Evolutionary conservation across 2,329 filamentous ascomycete species (phyloP).

Genomic region (Penicillium sp.): DNA sequence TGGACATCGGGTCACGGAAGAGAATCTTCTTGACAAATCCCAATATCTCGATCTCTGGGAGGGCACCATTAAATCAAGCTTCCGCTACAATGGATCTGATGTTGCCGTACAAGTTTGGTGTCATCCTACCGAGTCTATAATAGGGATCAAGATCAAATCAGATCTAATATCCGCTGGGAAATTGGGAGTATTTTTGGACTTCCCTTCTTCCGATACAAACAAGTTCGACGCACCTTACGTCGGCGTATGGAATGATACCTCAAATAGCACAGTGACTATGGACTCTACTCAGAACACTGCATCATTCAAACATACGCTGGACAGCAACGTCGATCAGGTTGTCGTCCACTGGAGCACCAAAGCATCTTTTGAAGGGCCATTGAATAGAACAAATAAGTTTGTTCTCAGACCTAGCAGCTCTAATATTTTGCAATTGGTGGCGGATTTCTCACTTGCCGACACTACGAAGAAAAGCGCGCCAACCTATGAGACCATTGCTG

Average conservation of each 20-base stretch:
- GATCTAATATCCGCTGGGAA: slow-evolving; percentile 46
- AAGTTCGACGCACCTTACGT: slow-evolving; percentile 62
- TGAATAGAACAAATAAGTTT: slow-evolving; percentile 3
- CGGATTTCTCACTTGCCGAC: background rate
- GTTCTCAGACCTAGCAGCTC: background rate
- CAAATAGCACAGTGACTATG: slow-evolving; percentile 33
- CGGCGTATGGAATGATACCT: slow-evolving; percentile 53
- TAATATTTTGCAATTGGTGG: slow-evolving; percentile 2
- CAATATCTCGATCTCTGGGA: slow-evolving; percentile 9
- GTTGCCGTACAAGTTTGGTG: slow-evolving; percentile 8
- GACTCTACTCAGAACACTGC: background rate
- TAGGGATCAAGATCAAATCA: slow-evolving; percentile 30
- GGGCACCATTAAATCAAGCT: slow-evolving; percentile 4
- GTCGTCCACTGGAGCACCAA: background rate
- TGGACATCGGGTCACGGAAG: slow-evolving; percentile 45
- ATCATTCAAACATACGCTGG: slow-evolving; percentile 5
- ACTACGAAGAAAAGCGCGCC: background rate
- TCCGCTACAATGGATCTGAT: slow-evolving; percentile 5
- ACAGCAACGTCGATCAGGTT: slow-evolving; percentile 1
- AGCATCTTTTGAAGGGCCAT: background rate
- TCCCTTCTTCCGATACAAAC: slow-evolving; percentile 53
- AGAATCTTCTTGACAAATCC: slow-evolving; percentile 31
- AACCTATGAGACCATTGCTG: background rate
- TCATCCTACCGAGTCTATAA: background rate
- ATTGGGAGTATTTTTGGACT: slow-evolving; percentile 58